Conservation (phyloP, 2,329 filamentous ascomycete species). For the Monilinia polystroma region DNA sequence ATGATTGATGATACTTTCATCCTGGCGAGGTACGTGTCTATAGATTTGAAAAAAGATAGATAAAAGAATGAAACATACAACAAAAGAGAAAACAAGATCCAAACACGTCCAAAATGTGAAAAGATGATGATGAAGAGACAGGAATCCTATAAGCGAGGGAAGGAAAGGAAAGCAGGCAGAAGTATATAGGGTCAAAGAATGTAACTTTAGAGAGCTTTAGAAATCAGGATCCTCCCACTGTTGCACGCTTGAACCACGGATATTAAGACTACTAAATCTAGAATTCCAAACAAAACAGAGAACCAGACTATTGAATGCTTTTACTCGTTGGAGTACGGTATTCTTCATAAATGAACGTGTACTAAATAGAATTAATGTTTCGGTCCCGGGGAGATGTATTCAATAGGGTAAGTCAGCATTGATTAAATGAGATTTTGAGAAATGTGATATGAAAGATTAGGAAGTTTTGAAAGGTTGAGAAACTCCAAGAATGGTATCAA, state of each 20-base stretch:
- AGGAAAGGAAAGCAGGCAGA: background rate
- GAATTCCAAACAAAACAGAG: background rate
- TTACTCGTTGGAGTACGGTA: background rate
- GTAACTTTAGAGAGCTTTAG: background rate
- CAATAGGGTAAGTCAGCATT: background rate
- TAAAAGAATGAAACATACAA: background rate
- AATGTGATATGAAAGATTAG: background rate
- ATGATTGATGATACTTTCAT: constrained; percentile 15
- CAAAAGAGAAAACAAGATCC: background rate
- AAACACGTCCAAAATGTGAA: background rate
- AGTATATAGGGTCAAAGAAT: background rate
- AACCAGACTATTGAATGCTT: background rate
- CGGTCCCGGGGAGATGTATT: background rate
- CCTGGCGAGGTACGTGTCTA: background rate
- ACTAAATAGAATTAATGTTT: background rate
- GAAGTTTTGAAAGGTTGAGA: too few species aligned
- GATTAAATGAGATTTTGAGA: background rate
- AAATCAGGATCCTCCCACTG: too few species aligned
- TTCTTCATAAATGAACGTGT: too few species aligned
- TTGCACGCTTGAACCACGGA: background rate
- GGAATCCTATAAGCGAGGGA: background rate
- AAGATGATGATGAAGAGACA: background rate
- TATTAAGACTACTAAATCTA: constrained; percentile 15
- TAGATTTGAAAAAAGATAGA: constrained; percentile 5
- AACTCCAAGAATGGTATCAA: background rate